Percentiles rank a stretch among this genome's conserved stretches.
These are phyloP conservation scores for Naganishia liquefaciens DNA, from an alignment of 1,284 basidiomycete genomes.

Conservation along the genomic window DNA sequence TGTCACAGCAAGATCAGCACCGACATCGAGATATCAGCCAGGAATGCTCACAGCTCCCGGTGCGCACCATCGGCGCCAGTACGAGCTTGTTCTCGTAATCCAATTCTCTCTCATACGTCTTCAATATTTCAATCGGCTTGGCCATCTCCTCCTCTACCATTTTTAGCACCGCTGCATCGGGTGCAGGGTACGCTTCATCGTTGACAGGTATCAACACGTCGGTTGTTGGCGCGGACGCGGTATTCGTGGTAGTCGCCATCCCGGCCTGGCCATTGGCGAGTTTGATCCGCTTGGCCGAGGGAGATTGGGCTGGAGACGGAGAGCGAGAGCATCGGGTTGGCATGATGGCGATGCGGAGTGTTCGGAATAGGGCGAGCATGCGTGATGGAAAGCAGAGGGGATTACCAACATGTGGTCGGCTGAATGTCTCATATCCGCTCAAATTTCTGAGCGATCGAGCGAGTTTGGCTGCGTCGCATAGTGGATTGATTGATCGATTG, in stretches of 20 bases:
- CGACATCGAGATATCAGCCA: background rate
- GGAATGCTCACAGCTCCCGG: constrained; percentile 70
- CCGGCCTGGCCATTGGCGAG: background rate
- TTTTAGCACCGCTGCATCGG: constrained; percentile 16
- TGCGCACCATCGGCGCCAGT: constrained; percentile 93
- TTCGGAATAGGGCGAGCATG: constrained; percentile 8
- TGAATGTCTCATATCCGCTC: background rate
- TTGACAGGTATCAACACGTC: background rate
- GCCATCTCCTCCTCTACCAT: constrained; percentile 43
- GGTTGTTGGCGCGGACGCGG: background rate
- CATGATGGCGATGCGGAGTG: constrained; percentile 6
- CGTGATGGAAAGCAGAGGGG: background rate
- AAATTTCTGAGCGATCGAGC: constrained; percentile 27
- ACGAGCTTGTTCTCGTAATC: constrained; percentile 73
- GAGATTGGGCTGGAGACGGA: constrained; percentile 22
- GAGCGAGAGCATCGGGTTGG: constrained; percentile 10
- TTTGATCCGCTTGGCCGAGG: constrained; percentile 33
- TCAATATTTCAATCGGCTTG: constrained; percentile 41
- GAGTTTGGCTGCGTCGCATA: background rate
- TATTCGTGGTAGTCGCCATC: background rate
- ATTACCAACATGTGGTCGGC: background rate
- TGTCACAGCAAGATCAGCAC: constrained; percentile 23
- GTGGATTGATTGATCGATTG: no score
- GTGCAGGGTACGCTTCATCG: constrained; percentile 7
- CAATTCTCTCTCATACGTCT: constrained; percentile 44